A percentile compares a stretch with the other conserved stretches of the same genome.
phyloP scores from a whole-genome alignment of 108 stramenopile species.

The Cyclotella baltica region DNA sequence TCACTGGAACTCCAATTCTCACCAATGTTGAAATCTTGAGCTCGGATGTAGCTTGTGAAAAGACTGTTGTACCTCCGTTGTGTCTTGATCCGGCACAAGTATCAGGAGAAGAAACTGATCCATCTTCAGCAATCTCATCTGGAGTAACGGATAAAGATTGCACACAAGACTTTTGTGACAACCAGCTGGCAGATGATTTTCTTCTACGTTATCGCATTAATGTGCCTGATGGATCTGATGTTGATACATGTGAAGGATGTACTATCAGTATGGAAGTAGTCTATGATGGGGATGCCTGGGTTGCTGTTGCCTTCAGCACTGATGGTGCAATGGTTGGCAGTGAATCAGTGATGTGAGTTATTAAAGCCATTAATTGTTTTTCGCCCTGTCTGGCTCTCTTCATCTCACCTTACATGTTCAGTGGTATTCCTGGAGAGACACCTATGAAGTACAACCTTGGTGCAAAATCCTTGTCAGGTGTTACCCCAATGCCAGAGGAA shows the following conservation, averaged over 20 bases:
- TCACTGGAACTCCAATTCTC: conserved; percentile 26
- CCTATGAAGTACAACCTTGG: conserved; percentile 63
- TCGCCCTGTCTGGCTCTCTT: neutral
- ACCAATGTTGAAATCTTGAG: conserved; percentile 20
- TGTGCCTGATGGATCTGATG: conserved; percentile 5
- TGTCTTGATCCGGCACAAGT: neutral
- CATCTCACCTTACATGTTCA: no score
- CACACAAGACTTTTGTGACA: conserved; percentile 15
- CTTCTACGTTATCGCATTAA: conserved; percentile 11
- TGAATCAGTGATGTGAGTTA: conserved; percentile 33
- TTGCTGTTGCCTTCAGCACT: conserved; percentile 32
- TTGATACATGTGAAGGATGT: conserved; percentile 10
- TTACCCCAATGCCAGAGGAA: conserved; percentile 41
- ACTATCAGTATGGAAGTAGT: conserved; percentile 26
- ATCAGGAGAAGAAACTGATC: neutral
- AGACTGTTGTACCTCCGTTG: neutral
- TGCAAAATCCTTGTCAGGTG: conserved; percentile 27
- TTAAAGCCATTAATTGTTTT: neutral
- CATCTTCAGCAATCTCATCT: neutral
- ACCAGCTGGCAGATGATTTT: conserved; percentile 4
- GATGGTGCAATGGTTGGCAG: conserved; percentile 33
- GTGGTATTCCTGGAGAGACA: conserved; percentile 36
- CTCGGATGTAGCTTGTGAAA: neutral
- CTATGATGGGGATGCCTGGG: conserved; percentile 35
- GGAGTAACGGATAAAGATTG: neutral